These are phyloP conservation scores for Coleophoma cylindrospora DNA, from an alignment of 2,329 filamentous ascomycete genomes.

Conservation along the genomic window DNA sequence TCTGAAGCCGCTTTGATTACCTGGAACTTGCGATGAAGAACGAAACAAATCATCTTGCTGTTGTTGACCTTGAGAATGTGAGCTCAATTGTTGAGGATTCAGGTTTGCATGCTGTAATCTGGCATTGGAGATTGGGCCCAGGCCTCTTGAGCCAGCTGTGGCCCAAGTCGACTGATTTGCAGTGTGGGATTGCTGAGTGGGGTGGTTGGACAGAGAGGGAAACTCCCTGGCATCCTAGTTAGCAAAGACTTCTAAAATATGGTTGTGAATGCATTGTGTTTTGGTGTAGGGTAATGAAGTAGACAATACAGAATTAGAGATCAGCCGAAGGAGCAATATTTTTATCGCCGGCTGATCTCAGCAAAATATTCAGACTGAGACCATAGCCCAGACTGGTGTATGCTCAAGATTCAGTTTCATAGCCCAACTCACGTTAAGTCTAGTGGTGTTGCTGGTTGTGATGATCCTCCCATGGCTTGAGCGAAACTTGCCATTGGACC, in stretches of 20 bases:
- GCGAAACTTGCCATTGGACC: slow-evolving; percentile 60
- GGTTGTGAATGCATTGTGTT: neutral
- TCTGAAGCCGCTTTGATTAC: slow-evolving; percentile 24
- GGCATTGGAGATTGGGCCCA: slow-evolving; percentile 16
- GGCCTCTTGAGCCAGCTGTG: slow-evolving; percentile 19
- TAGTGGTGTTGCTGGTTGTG: slow-evolving; percentile 55
- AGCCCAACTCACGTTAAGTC: slow-evolving; percentile 56
- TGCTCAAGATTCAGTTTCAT: no score
- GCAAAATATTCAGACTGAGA: no score
- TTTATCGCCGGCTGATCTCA: no score
- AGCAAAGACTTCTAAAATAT: neutral
- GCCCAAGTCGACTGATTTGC: slow-evolving; percentile 27
- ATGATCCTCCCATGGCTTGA: slow-evolving; percentile 55
- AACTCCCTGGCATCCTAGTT: slow-evolving; percentile 46
- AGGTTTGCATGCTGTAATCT: slow-evolving; percentile 20
- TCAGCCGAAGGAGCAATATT: no score
- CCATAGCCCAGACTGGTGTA: no score
- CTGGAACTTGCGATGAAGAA: slow-evolving; percentile 25
- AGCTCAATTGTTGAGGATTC: slow-evolving; percentile 21
- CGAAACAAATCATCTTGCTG: slow-evolving; percentile 29
- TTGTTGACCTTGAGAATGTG: slow-evolving; percentile 25
- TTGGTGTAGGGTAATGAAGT: no score
- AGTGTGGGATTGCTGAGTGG: slow-evolving; percentile 29
- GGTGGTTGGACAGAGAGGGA: slow-evolving; percentile 58
- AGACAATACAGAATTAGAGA: no score